Evolutionary conservation across 441 rosid species (phyloP), one percentile per base, ranked within the genome.

Genomic region (Populus hybrid): DNA sequence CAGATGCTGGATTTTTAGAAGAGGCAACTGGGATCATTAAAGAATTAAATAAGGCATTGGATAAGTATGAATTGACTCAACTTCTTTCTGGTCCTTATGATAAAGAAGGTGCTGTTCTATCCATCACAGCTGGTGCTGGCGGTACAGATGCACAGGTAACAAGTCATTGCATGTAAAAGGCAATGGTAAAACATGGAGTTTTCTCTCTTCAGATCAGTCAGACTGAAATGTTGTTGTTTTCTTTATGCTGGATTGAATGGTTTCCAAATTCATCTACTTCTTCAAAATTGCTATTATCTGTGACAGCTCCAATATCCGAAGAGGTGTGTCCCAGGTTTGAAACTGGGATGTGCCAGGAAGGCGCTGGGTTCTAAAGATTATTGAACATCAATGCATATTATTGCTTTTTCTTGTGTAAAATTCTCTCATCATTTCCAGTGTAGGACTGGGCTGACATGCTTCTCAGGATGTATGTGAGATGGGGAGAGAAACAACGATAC

Each of bases 381-480:
- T 53, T 16, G 61, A 53, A 53, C 7, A 53, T 9, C 2, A 64
- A n/a, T 65, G 68, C 12, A 24, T 65, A 64, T 59, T 66, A 78
- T 42, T 12, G 24, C 53, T 57, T 73, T 82, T 80, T 75, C 71
- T 16, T 71, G 69, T 77, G 84, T 83, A 73, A 85, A 78, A 86
- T 8, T 75, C 57, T 84, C 81, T 80, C 87, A 87, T 84, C 59
- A 74, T 76, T 75, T 86, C 83, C 97, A 95, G 95, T 84, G 90
- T 97, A 95, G 97, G 98, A 95, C 85, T 95, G 99, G 98, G 97
- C 99, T 57, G 99, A 93, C 81, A 95, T 95, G 95, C 91, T 95
- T 82, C 95, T 92, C 70, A 88, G 98, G 86, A 95, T 95, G 99
- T 95, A 93, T 74, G 69, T 87, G 85, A 95, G 99, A 81, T 95